These are phyloP conservation scores for Pseudonectria foliicola DNA, from an alignment of 2,329 filamentous ascomycete genomes.

Conservation along the genomic window DNA sequence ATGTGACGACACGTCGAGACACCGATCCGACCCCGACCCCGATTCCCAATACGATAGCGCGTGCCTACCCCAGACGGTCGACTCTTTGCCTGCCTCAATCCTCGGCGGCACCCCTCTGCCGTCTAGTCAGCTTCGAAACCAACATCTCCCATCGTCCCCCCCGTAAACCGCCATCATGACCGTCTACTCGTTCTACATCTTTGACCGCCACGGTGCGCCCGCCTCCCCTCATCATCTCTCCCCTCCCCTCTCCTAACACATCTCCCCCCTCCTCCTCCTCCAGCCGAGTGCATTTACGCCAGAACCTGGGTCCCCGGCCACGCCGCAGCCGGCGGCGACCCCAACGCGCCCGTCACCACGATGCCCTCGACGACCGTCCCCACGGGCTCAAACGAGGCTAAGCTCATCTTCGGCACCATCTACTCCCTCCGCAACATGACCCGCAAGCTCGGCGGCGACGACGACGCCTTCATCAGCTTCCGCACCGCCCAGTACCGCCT, in stretches of 20 bases:
- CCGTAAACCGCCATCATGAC: conserved; percentile 56
- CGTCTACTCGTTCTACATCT: conserved; percentile 97
- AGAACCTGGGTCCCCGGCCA: conserved; percentile 65
- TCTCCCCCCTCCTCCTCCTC: conserved; percentile 2
- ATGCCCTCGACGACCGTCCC: conserved; percentile 19
- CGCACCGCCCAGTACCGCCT: conserved; percentile 94
- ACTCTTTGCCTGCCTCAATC: too few relatives aligned
- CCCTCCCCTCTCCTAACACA: not conserved
- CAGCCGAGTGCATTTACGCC: conserved; percentile 96
- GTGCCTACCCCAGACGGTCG: too few relatives aligned
- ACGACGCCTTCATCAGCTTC: conserved; percentile 92
- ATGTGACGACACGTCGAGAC: too few relatives aligned
- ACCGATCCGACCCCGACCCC: too few relatives aligned
- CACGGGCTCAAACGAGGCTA: conserved; percentile 70
- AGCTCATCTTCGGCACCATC: conserved; percentile 93
- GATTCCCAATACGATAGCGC: too few relatives aligned
- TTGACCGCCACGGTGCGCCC: conserved; percentile 86
- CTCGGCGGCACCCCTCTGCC: not conserved
- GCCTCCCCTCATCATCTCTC: not conserved
- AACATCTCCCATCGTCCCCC: not conserved
- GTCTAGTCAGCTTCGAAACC: not conserved
- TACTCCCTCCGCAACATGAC: conserved; percentile 97
- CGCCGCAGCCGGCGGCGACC: conserved; percentile 30
- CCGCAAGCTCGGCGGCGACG: conserved; percentile 85
- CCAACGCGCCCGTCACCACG: conserved; percentile 7